These are phyloP conservation scores for Saccharum officinarum DNA, from an alignment of 176 grass and related monocot genomes.

Conservation along the genomic window DNA sequence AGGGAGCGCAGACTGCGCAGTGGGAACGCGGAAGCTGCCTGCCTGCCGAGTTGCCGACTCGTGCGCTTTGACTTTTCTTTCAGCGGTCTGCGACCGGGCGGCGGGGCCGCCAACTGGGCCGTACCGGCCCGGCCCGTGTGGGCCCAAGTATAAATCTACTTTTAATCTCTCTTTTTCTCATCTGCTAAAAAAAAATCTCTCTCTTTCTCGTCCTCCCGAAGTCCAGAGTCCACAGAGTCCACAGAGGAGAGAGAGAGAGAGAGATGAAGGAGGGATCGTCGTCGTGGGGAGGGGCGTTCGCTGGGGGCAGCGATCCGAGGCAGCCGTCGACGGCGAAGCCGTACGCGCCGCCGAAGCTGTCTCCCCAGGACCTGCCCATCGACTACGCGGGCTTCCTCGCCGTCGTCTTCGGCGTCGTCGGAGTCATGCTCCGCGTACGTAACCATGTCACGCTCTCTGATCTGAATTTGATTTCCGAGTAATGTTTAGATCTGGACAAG, in stretches of 20 bases:
- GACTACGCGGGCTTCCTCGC: slow-evolving; percentile 95
- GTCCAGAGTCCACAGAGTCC: background rate
- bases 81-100: background rate
- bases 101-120: slow-evolving; percentile 17
- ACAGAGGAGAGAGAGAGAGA: background rate
- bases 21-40: slow-evolving; percentile 23
- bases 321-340: slow-evolving; percentile 71
- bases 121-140: background rate
- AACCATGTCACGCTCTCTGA: background rate
- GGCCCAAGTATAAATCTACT: background rate
- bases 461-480: background rate
- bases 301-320: slow-evolving; percentile 65
- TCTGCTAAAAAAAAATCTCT: background rate
- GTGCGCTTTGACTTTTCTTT: slow-evolving; percentile 50
- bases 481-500: slow-evolving; percentile 21
- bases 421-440: slow-evolving; percentile 92
- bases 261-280: slow-evolving; percentile 40
- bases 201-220: background rate
- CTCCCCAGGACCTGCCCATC: slow-evolving; percentile 80
- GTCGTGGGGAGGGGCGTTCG: slow-evolving; percentile 42
- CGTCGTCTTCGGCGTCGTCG: slow-evolving; percentile 76
- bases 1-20: background rate
- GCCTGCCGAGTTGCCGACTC: background rate
- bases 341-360: slow-evolving; percentile 71
- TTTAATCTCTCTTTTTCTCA: background rate